Evolutionary conservation across 169 alveolate genomes (phyloP).

Genomic region (Besnoitia besnoiti): DNA sequence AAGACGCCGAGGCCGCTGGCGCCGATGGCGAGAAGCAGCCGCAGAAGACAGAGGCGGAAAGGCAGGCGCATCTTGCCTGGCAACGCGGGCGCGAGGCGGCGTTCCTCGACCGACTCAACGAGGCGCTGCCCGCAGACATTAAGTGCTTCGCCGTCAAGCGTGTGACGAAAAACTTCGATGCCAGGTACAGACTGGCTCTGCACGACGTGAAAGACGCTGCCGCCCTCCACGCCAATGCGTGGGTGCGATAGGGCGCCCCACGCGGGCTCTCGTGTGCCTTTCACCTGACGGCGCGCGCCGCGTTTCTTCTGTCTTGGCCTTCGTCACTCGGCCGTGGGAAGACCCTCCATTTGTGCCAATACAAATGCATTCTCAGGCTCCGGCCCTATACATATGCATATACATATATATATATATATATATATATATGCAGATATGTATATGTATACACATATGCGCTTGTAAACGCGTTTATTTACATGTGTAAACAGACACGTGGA

Average conservation of each 20-base stretch:
- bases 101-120: neutral
- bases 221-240: too few relatives aligned
- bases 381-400: too few relatives aligned
- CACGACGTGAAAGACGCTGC: too few relatives aligned
- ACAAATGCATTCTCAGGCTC: too few relatives aligned
- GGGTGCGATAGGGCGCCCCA: too few relatives aligned
- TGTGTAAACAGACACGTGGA: neutral
- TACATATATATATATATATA: neutral
- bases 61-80: slow-evolving; percentile 1
- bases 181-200: slow-evolving; percentile 51
- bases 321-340: too few relatives aligned
- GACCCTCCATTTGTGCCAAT: too few relatives aligned
- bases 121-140: slow-evolving; percentile 30
- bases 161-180: slow-evolving; percentile 50
- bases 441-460: neutral
- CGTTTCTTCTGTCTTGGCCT: too few relatives aligned
- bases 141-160: slow-evolving; percentile 36
- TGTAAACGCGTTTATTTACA: neutral
- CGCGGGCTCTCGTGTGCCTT: too few relatives aligned
- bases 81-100: slow-evolving; percentile 28
- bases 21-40: neutral
- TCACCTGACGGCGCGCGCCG: too few relatives aligned
- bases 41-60: slow-evolving; percentile 7
- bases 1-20: neutral
- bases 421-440: neutral